These are phyloP conservation scores for Ophiocordyceps unilateralis DNA, from an alignment of 2,329 filamentous ascomycete genomes.

Conservation along the genomic window DNA sequence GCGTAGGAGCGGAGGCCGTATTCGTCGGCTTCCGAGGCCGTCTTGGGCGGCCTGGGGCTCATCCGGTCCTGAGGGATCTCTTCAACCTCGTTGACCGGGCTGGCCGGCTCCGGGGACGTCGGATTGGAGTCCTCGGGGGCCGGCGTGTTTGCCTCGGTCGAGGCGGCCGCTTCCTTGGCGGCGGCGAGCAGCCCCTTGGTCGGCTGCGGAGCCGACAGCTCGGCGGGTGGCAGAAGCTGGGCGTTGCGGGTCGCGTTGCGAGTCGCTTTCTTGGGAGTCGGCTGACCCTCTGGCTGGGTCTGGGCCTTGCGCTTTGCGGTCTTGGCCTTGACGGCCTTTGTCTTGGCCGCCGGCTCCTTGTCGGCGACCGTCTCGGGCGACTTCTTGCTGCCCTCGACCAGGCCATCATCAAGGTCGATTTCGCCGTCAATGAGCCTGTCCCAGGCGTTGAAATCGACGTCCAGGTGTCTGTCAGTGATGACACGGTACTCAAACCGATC, in stretches of 20 bases:
- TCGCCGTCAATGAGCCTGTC: conserved; percentile 21
- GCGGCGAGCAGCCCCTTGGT: conserved; percentile 22
- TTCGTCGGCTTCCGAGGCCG: conserved; percentile 29
- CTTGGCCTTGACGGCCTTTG: conserved; percentile 12
- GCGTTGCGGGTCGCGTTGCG: conserved; percentile 15
- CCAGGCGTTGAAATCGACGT: conserved; percentile 25
- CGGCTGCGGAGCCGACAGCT: conserved; percentile 11
- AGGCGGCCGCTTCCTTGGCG: conserved; percentile 17
- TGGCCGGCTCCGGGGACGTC: conserved; percentile 17
- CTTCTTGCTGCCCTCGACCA: conserved; percentile 21
- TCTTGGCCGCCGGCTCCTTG: conserved; percentile 10
- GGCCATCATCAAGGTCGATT: conserved; percentile 28
- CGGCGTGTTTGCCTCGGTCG: conserved; percentile 15
- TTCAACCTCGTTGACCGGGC: conserved; percentile 10
- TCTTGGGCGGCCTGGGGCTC: conserved; percentile 21
- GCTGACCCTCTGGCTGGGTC: conserved; percentile 30
- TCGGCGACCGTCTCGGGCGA: conserved; percentile 15
- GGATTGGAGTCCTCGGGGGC: conserved; percentile 19
- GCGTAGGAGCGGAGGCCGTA: conserved; percentile 30
- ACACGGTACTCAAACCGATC: conserved; percentile 26
- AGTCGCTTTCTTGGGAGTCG: conserved; percentile 29
- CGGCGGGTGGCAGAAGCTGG: conserved; percentile 8
- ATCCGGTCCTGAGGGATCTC: conserved; percentile 9
- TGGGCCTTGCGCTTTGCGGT: conserved; percentile 32
- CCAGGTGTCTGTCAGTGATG: conserved; percentile 25